Percentiles rank a stretch among this genome's conserved stretches.
Evolutionary conservation across 2,329 filamentous ascomycete species (phyloP).

Genomic region (Apiospora aurea): DNA sequence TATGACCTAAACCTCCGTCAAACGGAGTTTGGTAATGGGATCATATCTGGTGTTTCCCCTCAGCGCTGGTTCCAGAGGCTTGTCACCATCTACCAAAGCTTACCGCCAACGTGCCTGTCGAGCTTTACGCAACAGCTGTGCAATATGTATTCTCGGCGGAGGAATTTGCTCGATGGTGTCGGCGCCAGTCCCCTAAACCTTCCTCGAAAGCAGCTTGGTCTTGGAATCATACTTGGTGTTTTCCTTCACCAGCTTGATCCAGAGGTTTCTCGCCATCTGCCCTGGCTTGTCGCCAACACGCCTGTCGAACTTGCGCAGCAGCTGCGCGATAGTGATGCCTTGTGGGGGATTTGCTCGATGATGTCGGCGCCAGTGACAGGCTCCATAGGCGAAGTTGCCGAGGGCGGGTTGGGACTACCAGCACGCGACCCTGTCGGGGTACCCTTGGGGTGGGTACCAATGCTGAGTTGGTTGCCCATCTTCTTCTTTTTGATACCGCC

Average conservation of each 20-base stretch:
- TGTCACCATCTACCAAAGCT: slow-evolving; percentile 58
- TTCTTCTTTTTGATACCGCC: slow-evolving; percentile 63
- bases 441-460: slow-evolving; percentile 50
- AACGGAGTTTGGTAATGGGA: slow-evolving; percentile 61
- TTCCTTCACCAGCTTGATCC: slow-evolving; percentile 66
- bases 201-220: slow-evolving; percentile 61
- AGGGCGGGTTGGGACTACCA: slow-evolving; percentile 61
- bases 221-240: slow-evolving; percentile 60
- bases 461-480: slow-evolving; percentile 39
- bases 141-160: slow-evolving; percentile 60
- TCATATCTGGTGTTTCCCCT: slow-evolving; percentile 62
- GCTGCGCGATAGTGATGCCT: slow-evolving; percentile 61
- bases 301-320: slow-evolving; percentile 61
- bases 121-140: slow-evolving; percentile 61
- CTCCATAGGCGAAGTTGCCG: slow-evolving; percentile 44
- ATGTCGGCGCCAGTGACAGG: slow-evolving; percentile 60
- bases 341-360: slow-evolving; percentile 55
- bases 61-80: slow-evolving; percentile 64
- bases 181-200: slow-evolving; percentile 50
- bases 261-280: slow-evolving; percentile 60
- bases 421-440: slow-evolving; percentile 68
- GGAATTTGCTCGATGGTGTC: slow-evolving; percentile 62
- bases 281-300: slow-evolving; percentile 60
- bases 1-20: slow-evolving; percentile 46
- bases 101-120: slow-evolving; percentile 58